These are phyloP conservation scores for Coleophoma crateriformis DNA, from an alignment of 2,329 filamentous ascomycete species.

Conservation along the genomic window DNA sequence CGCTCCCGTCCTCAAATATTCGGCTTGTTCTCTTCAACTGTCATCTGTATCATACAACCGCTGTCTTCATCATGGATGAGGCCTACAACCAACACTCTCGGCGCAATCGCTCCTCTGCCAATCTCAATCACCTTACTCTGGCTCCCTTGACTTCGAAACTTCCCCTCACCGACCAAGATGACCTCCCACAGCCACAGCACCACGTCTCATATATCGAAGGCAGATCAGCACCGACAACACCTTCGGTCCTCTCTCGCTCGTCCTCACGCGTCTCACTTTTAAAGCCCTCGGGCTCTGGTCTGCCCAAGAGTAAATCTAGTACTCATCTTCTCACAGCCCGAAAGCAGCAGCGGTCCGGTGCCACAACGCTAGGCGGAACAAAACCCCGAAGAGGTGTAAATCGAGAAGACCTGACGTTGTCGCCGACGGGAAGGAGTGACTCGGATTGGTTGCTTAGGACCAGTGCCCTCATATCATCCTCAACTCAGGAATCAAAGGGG, in stretches of 20 bases:
- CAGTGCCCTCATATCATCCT: constrained; percentile 55
- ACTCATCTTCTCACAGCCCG: constrained; percentile 39
- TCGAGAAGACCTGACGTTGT: constrained; percentile 21
- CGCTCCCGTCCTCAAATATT: not conserved
- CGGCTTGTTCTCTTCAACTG: not conserved
- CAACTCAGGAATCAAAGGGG: constrained; percentile 61
- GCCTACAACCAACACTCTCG: constrained; percentile 57
- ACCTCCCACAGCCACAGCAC: constrained; percentile 29
- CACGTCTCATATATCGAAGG: constrained; percentile 53
- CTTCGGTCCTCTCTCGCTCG: constrained; percentile 54
- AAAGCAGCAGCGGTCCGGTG: constrained; percentile 19
- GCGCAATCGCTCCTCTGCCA: constrained; percentile 53
- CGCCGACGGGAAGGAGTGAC: constrained; percentile 35
- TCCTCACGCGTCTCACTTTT: constrained; percentile 43
- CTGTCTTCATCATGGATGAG: constrained; percentile 43
- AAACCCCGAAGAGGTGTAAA: constrained; percentile 14
- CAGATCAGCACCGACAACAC: constrained; percentile 59
- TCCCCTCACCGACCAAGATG: constrained; percentile 49
- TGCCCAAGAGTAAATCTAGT: constrained; percentile 59
- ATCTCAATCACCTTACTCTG: constrained; percentile 54
- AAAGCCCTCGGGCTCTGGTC: constrained; percentile 19
- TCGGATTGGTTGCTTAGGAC: constrained; percentile 62
- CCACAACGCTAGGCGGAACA: constrained; percentile 16
- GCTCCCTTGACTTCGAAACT: constrained; percentile 60
- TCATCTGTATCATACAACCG: not conserved